A percentile compares a stretch with the other conserved stretches of the same genome.
These are phyloP conservation scores for Gnaphalium uliginosum DNA, from an alignment of 129 eudicot genomes.

Conservation along the genomic window DNA sequence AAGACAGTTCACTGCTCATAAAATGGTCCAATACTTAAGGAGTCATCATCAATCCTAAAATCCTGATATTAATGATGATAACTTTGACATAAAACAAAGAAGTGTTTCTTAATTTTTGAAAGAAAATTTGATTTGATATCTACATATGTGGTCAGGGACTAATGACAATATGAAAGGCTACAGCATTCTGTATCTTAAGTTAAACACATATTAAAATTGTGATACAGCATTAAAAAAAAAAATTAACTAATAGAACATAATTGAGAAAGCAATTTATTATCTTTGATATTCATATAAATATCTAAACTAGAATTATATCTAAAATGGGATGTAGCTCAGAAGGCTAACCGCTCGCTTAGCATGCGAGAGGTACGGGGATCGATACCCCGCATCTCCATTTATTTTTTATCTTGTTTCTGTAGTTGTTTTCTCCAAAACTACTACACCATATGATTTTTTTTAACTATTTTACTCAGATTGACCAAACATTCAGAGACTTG, in stretches of 20 bases:
- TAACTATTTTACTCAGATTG: no score
- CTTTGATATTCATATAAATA: neutral
- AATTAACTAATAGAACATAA: no score
- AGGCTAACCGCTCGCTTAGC: conserved; percentile 92
- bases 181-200: neutral
- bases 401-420: no score
- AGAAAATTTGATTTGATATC: neutral
- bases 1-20: conserved; percentile 7
- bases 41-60: conserved; percentile 28
- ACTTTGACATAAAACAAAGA: conserved; percentile 14
- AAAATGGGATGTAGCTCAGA: conserved; percentile 65
- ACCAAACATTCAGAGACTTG: no score
- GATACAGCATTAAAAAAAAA: no score
- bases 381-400: conserved; percentile 60
- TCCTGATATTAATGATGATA: neutral
- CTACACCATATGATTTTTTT: neutral
- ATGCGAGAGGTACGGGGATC: conserved; percentile 94
- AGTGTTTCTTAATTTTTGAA: neutral
- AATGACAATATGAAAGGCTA: neutral
- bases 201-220: no score
- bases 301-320: no score
- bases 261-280: conserved; percentile 58
- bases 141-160: neutral
- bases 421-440: no score
- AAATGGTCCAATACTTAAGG: conserved; percentile 27